Evolutionary conservation across 176 grass and related monocot genomes (phyloP).

Genomic region (Elaeis guineensis): DNA sequence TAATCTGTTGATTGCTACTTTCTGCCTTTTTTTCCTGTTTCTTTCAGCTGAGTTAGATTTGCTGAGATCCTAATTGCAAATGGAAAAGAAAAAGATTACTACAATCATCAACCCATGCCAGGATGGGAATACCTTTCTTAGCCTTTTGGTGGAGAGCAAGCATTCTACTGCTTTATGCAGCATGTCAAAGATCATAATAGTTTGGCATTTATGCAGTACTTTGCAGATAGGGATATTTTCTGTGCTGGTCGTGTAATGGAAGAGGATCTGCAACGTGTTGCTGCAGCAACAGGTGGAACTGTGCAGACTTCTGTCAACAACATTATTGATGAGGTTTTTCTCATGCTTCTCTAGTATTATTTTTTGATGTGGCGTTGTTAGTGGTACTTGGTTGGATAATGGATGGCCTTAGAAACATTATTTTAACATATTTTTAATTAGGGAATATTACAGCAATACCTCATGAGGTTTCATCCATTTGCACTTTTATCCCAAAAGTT

Average conservation of each 20-base stretch:
- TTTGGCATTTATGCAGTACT: conserved; percentile 48
- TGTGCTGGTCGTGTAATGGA: conserved; percentile 87
- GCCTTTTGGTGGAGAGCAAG: background rate
- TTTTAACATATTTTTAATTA: too few species aligned
- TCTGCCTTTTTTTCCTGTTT: too few species aligned
- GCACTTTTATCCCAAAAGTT: too few species aligned
- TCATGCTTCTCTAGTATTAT: background rate
- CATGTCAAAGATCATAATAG: background rate
- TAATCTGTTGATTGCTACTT: background rate
- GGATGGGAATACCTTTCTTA: too few species aligned
- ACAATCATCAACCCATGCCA: too few species aligned
- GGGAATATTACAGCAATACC: too few species aligned
- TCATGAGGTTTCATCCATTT: too few species aligned
- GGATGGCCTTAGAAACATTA: too few species aligned
- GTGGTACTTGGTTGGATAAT: conserved; percentile 1
- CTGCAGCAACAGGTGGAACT: conserved; percentile 74
- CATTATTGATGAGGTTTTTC: conserved; percentile 60
- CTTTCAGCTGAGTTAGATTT: too few species aligned
- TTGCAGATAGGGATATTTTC: conserved; percentile 87
- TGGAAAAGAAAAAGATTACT: too few species aligned
- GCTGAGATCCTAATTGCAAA: too few species aligned
- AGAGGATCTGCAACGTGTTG: conserved; percentile 85
- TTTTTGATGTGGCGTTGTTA: background rate
- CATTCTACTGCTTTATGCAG: background rate
- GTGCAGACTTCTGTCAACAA: conserved; percentile 93